Percentiles rank a stretch among this genome's conserved stretches.
Conservation (phyloP, 2,329 filamentous ascomycete genomes). For the Aspergillus fijiensis region DNA sequence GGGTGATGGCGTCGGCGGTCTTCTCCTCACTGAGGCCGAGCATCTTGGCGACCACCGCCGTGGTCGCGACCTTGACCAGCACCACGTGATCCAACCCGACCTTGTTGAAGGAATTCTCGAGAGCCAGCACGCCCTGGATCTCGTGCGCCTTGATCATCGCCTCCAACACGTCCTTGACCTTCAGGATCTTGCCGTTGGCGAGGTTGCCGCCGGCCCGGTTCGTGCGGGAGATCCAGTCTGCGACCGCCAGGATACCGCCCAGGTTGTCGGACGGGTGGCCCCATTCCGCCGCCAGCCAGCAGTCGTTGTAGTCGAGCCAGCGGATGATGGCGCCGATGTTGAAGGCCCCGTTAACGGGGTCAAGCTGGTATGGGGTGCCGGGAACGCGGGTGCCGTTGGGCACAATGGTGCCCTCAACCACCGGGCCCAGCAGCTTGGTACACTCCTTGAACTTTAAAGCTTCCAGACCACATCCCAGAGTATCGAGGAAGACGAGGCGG, state of each 20-base stretch:
- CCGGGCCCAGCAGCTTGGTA: slow-evolving; percentile 87
- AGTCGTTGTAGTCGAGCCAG: slow-evolving; percentile 99
- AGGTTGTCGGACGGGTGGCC: slow-evolving; percentile 98
- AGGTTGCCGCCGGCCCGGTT: slow-evolving; percentile 80
- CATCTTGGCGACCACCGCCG: slow-evolving; percentile 93
- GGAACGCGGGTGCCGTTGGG: slow-evolving; percentile 90
- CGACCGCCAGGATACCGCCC: slow-evolving; percentile 91
- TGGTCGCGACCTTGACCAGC: slow-evolving; percentile 93
- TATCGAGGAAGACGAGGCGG: slow-evolving; percentile 94
- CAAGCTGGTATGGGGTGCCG: slow-evolving; percentile 89
- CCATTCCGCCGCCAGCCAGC: slow-evolving; percentile 99
- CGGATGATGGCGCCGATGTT: slow-evolving; percentile 99
- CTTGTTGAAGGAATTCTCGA: slow-evolving; percentile 99
- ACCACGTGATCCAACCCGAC: slow-evolving; percentile 97
- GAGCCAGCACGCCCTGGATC: slow-evolving; percentile 93
- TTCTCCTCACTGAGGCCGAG: slow-evolving; percentile 84
- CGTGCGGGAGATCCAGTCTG: slow-evolving; percentile 96
- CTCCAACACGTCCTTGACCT: slow-evolving; percentile 86
- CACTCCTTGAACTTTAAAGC: slow-evolving; percentile 94
- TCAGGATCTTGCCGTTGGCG: slow-evolving; percentile 74
- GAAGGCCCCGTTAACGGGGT: slow-evolving; percentile 94
- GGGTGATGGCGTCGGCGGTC: slow-evolving; percentile 91
- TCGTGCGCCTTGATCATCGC: slow-evolving; percentile 99
- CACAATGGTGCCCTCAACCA: slow-evolving; percentile 85
- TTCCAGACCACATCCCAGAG: slow-evolving; percentile 93